Conservation (phyloP, 495 filamentous ascomycete species). For the Niebla homalea region DNA sequence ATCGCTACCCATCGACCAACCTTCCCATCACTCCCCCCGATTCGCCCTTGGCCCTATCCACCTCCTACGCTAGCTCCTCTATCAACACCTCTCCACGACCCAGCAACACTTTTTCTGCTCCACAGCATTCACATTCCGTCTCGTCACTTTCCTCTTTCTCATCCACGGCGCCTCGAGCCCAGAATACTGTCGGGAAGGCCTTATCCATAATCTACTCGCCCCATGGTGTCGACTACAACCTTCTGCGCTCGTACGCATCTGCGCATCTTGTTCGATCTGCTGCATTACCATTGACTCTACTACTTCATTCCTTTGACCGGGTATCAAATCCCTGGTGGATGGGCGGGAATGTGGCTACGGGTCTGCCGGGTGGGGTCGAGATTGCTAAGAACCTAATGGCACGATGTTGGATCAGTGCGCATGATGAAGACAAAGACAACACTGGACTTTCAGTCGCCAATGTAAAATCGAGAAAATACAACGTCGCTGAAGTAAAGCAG, state of each 20-base stretch:
- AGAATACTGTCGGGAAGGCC: constrained; percentile 21
- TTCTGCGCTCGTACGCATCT: constrained; percentile 39
- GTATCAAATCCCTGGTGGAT: constrained; percentile 50
- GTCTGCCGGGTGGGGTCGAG: constrained; percentile 42
- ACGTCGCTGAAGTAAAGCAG: constrained; percentile 58
- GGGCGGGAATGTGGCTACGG: constrained; percentile 47
- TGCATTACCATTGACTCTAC: constrained; percentile 47
- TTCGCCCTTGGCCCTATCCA: constrained; percentile 8
- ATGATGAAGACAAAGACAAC: constrained; percentile 51
- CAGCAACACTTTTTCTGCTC: constrained; percentile 4
- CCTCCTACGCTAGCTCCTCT: constrained; percentile 3
- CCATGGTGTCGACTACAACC: constrained; percentile 38
- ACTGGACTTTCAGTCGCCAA: constrained; percentile 37
- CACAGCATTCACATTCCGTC: constrained; percentile 8
- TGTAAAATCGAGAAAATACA: constrained; percentile 49
- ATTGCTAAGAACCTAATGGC: constrained; percentile 41
- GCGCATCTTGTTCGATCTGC: constrained; percentile 40
- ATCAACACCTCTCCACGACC: constrained; percentile 2
- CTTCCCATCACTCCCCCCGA: constrained; percentile 16
- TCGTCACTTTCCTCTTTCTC: constrained; percentile 9
- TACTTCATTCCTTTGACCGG: constrained; percentile 51
- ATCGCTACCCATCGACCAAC: neutral
- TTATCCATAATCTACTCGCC: constrained; percentile 49
- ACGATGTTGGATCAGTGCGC: constrained; percentile 48
- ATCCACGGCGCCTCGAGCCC: constrained; percentile 15